These are phyloP conservation scores for Hondaea fermentalgiana DNA, from an alignment of 108 stramenopile species.

Conservation along the genomic window DNA sequence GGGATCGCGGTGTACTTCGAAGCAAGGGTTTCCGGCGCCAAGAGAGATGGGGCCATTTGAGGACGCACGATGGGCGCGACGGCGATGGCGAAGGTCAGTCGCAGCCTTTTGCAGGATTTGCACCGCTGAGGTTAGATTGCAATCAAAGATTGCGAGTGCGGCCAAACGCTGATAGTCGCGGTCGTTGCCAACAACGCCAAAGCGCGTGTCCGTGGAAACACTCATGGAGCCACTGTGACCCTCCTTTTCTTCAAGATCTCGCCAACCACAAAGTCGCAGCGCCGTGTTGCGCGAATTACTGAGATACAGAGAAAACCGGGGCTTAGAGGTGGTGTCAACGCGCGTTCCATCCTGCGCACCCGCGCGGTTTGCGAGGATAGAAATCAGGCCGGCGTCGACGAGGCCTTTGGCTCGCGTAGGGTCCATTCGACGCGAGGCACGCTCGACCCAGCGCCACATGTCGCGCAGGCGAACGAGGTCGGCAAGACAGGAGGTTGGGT, in stretches of 20 bases:
- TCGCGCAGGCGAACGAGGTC: neutral
- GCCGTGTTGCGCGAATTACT: neutral
- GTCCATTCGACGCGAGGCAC: neutral
- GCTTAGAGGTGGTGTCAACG: neutral
- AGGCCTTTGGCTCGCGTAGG: neutral
- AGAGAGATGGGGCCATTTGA: neutral
- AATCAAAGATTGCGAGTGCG: neutral
- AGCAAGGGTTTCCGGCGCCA: too few relatives aligned
- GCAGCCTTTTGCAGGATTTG: neutral
- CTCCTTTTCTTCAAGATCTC: neutral
- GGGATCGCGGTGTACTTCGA: too few relatives aligned
- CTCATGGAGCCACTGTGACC: neutral
- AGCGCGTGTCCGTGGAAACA: too few relatives aligned
- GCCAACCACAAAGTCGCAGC: neutral
- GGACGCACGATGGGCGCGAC: neutral
- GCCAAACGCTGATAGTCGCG: neutral
- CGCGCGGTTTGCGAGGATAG: neutral
- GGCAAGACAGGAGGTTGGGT: neutral
- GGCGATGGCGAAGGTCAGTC: neutral
- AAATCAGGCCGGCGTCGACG: neutral
- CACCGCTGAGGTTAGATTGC: neutral
- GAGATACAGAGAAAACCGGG: neutral
- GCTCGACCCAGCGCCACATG: slow-evolving; percentile 3
- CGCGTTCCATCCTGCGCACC: neutral
- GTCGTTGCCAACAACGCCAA: neutral